Base-by-base conservation (phyloP, 2,329 filamentous ascomycete genomes). In the Fusarium luffae region DNA sequence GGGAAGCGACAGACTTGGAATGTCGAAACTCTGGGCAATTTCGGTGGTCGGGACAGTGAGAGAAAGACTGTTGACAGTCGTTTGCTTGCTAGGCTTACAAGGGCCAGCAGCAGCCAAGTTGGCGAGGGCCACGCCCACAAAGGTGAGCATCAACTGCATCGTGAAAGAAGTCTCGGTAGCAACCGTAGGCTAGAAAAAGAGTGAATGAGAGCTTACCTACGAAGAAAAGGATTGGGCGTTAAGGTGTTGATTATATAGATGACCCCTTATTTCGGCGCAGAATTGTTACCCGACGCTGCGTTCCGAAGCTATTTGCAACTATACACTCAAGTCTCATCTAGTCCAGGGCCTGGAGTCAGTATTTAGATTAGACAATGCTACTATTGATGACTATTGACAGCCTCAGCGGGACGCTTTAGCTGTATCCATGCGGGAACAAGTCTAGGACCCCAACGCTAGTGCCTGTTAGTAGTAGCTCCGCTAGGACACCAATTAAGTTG, bases 101-200 rank as follows among this genome's bases (percentile, higher is more conserved):
- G 57, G 57, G 18, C 51, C 41, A 41, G 51, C 57, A 8, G 19
- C 41, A 7, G 41, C 57, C 23, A 59, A 11, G 13, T 23, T 32
- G 25, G 57, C 57, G 27, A 59, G 28, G 18, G 41, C 52, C 30
- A 58, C 8, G 51, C 57, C 51, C 16, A 54, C 51, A 9, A 59
- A 16, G 12, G 51, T 58, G 44, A 58, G 9, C 51, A 57, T 14
- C 3, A 42, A 46, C 41, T 57, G 34, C 57, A 59, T 59, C 4
- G 30, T 32, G 21, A 41, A 14, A 18, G 30, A 27, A 37, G 32
- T 30, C 37, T 37, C 23, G n/a, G 25, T 7, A 19, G 23, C n/a
- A 23, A 44, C 28, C 42, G 18, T 28, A 25, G 23, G n/a, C 44
- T 10, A 16, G 8, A 9, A 5, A 23, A 23, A 25, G 46, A 57